A percentile compares a stretch with the other conserved stretches of the same genome.
Conservation (phyloP, 2,329 filamentous ascomycete species). For the Hypocreales sp. region DNA sequence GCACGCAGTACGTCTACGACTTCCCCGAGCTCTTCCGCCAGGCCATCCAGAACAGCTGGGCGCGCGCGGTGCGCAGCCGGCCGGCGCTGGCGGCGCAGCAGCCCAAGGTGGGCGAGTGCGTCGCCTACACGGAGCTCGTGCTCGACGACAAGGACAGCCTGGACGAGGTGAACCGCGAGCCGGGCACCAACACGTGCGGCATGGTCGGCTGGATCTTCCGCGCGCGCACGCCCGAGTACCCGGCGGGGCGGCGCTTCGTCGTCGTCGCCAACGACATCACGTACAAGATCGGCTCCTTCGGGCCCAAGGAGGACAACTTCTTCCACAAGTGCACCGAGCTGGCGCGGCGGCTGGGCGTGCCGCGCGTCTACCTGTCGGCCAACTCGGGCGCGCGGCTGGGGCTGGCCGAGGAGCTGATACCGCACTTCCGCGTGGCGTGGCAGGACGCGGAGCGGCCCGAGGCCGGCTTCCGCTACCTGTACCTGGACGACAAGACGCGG, state of each 20-base stretch:
- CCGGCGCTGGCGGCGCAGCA: conserved; percentile 63
- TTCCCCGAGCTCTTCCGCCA: conserved; percentile 99
- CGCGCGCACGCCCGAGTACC: conserved; percentile 90
- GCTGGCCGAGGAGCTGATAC: conserved; percentile 91
- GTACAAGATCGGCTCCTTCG: conserved; percentile 96
- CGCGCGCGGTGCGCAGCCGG: conserved; percentile 57
- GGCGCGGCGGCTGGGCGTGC: conserved; percentile 85
- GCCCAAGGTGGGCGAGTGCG: conserved; percentile 76
- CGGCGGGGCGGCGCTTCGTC: conserved; percentile 79
- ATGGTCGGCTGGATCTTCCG: conserved; percentile 99
- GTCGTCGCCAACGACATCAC: conserved; percentile 99
- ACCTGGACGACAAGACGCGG: conserved; percentile 76
- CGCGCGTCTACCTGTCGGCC: conserved; percentile 92
- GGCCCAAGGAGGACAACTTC: conserved; percentile 91
- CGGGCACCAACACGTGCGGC: conserved; percentile 87
- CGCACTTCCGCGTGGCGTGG: conserved; percentile 95
- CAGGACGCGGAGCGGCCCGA: conserved; percentile 72
- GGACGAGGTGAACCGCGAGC: conserved; percentile 84
- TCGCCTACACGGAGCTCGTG: conserved; percentile 86
- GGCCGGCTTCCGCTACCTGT: conserved; percentile 91
- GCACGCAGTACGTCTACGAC: conserved; percentile 98
- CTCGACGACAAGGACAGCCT: conserved; percentile 88
- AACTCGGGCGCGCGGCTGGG: conserved; percentile 98
- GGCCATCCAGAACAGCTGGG: conserved; percentile 92
- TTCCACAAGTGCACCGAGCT: conserved; percentile 99